Evolutionary conservation across 495 filamentous ascomycete genomes (phyloP), one percentile per base, ranked within the genome.

Genomic region (Barbatosphaeria neglecta): DNA sequence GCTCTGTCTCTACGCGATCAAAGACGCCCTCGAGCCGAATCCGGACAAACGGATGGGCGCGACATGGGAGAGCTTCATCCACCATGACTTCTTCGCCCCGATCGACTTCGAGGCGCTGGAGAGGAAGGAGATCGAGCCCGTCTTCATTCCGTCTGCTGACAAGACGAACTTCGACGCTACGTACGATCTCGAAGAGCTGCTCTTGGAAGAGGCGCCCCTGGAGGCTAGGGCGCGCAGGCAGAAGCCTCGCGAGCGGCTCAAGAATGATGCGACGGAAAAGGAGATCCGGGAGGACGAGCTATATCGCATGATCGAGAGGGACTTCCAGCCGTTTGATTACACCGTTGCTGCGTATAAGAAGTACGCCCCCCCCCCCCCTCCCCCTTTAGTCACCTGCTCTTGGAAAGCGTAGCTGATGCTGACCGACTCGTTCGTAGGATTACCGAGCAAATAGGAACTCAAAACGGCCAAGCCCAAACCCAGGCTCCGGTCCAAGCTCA

Each of bases 131-230:
- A 79, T 95, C 47, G 82, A 90, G 42, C 90, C 92, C 0, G 79
- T 97, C 0, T 98, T 98, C 67, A 73, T 78, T 19, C 92, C 92
- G 6, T 94, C 90, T 1, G 85, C 86, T 41, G 92, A 98, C 43
- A 98, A 98, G 75, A 95, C 93, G 6, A 98, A 98, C 63, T 98
- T 98, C 51, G 92, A 98, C 65, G 92, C 92, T 4, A 98, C 92
- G 1, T 98, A 98, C 59, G 92, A 98, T 65, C 64, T 98, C 45
- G 92, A 98, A 59, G 92, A 98, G 61, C 65, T 98, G 22, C 65
- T 98, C 19, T 66, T 98, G 41, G 93, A 98, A 65, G 92, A 98
- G 61, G 93, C 92, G 22, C 92, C 92, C 11, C 68, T 98, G 5
- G 92, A 98, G 64, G 92, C 93, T 25, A 72, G 92, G 50, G 87